Base-by-base conservation (phyloP, 306 rosid species). In the Prunus mira region DNA sequence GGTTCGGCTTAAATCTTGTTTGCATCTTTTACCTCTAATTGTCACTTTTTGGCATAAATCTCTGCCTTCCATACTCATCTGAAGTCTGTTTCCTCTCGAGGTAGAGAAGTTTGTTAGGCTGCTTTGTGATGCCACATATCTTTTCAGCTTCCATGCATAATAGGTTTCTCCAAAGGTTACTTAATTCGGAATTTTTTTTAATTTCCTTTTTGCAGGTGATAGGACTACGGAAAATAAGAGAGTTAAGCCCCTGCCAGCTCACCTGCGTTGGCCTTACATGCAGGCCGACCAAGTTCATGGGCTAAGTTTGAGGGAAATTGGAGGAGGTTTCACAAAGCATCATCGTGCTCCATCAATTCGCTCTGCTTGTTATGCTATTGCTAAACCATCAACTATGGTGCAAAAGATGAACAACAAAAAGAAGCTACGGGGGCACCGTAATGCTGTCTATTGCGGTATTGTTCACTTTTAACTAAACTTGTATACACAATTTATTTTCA, bases 361-460 rank as follows among this genome's bases (percentile, higher is more conserved):
- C 50, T 86, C 95, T 84, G 98, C 93, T 32, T 93, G 98, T 75
- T 93, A 90, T 86, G 96, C 95, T 55, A 86, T 93, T 76, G 96
- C 96, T 78, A 91, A 89, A 79, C 98, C 98, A 73, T 91, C 90
- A n/a, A 93, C 96, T 67, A 76, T 93, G 91, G 91, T 93, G 81
- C 93, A 91, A 80, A 91, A 80, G 87, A 93, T 93, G 94, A 88
- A 93, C 81, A 88, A 86, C 81, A 91, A 83, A 76, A 93, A 82
- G 85, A 91, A 91, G 88, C 78, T 93, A 67, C 81, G 98, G 86
- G 98, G 98, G 74, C 98, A 93, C 67, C 96, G 94, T 57, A 87
- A 82, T 86, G 93, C 95, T 85, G 98, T 93, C 78, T 93, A 93
- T 73, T 93, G 98, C 71, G 98, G 98, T 93, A 93, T 71, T 82